Percentiles rank a stretch among this genome's conserved stretches.
Conservation (phyloP, 1,284 basidiomycete species). For the Hymenochaete sp. region DNA sequence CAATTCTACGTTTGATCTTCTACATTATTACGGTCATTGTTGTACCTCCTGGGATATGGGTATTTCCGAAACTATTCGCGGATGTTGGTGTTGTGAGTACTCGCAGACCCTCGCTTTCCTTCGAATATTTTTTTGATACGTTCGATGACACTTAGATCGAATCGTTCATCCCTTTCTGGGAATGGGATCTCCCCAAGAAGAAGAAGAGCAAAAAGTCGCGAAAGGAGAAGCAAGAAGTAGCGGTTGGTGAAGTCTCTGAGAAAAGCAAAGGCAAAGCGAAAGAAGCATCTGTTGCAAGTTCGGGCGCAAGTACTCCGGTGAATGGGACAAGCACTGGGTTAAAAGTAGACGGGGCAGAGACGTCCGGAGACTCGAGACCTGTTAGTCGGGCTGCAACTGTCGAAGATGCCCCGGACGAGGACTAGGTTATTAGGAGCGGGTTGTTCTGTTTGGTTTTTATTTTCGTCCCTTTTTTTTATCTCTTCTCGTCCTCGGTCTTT, state of each 20-base stretch:
- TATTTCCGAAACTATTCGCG: constrained; percentile 97
- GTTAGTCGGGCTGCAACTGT: constrained; percentile 48
- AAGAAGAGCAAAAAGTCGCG: constrained; percentile 66
- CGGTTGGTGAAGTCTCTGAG: constrained; percentile 1
- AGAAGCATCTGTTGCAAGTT: constrained; percentile 18
- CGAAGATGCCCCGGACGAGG: constrained; percentile 49
- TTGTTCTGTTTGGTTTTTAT: neutral
- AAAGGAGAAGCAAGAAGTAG: constrained; percentile 39
- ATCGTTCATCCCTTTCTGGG: constrained; percentile 96
- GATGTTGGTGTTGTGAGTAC: constrained; percentile 94
- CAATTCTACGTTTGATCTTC: constrained; percentile 88
- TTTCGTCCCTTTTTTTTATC: neutral
- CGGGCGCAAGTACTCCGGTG: constrained; percentile 17
- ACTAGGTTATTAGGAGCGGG: constrained; percentile 12
- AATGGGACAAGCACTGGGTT: constrained; percentile 29
- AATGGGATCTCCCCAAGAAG: constrained; percentile 94
- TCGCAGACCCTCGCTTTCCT: neutral
- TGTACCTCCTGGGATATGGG: constrained; percentile 91
- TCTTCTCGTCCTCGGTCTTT: neutral
- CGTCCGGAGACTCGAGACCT: constrained; percentile 49
- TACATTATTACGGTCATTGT: constrained; percentile 89
- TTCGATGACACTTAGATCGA: constrained; percentile 60
- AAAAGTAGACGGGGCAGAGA: constrained; percentile 47
- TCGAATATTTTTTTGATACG: constrained; percentile 1
- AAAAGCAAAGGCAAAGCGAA: constrained; percentile 22